A percentile compares a stretch with the other conserved stretches of the same genome.
Conservation (phyloP, 352 stramenopile genomes). For the Globisporangium yorkense region DNA sequence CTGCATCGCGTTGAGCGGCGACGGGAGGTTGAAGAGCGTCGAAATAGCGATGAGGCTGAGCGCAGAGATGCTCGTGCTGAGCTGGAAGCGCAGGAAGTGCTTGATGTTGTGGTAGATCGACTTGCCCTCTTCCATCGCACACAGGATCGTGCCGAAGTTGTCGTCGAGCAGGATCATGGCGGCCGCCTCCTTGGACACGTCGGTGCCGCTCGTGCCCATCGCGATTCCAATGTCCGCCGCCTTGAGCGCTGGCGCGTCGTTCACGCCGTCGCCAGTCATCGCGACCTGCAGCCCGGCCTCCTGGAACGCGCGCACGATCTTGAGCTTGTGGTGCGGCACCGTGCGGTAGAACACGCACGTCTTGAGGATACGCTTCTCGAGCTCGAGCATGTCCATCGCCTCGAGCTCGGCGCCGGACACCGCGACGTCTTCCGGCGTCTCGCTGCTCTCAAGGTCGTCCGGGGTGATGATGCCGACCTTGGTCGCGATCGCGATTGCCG, state of each 20-base stretch:
- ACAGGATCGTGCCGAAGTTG: constrained; percentile 96
- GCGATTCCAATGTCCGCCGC: constrained; percentile 95
- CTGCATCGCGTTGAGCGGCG: constrained; percentile 92
- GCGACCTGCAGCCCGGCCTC: constrained; percentile 83
- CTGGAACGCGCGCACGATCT: constrained; percentile 93
- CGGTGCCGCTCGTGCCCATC: constrained; percentile 97
- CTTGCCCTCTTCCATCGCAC: constrained; percentile 92
- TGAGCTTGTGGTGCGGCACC: constrained; percentile 93
- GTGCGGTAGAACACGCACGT: constrained; percentile 95
- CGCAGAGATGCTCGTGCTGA: constrained; percentile 94
- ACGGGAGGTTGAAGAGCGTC: constrained; percentile 57
- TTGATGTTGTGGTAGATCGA: constrained; percentile 92
- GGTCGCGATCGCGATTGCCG: constrained; percentile 92
- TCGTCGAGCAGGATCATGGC: constrained; percentile 98
- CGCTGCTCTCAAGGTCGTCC: constrained; percentile 32
- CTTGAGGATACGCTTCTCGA: constrained; percentile 81
- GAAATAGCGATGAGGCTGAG: constrained; percentile 77
- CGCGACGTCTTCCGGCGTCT: constrained; percentile 38
- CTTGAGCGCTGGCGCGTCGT: constrained; percentile 97
- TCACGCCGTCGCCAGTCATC: constrained; percentile 99
- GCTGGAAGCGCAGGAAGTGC: constrained; percentile 96
- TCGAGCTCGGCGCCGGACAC: constrained; percentile 89
- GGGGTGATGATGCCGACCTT: constrained; percentile 90
- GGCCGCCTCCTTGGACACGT: constrained; percentile 97
- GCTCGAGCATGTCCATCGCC: constrained; percentile 78